Conservation (phyloP, 169 alveolate species). For the Eimeria sp. region DNA sequence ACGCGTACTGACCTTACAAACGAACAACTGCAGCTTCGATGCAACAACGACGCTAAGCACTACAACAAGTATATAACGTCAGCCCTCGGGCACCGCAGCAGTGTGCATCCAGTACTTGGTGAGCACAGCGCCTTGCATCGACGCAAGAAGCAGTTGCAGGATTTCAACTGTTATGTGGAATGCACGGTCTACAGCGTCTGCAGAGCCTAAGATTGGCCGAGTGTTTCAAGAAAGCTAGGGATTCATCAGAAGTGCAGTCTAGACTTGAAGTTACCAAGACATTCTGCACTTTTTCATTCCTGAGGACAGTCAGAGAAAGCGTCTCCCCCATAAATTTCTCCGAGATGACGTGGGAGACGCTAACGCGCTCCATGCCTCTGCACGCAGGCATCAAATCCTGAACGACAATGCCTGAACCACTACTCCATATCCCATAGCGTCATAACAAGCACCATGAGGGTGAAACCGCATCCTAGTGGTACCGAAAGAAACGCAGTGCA, state of each 20-base stretch:
- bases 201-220: not conserved
- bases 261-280: slow-evolving; percentile 67
- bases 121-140: not conserved
- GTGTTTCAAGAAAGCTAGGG: not conserved
- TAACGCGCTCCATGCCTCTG: slow-evolving; percentile 89
- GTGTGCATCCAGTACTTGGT: not conserved
- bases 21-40: not conserved
- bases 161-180: not conserved
- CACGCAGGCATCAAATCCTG: not conserved
- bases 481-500: not conserved
- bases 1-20: not conserved
- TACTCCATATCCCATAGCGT: not conserved
- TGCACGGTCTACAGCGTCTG: not conserved
- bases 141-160: not conserved
- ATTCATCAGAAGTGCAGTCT: not conserved
- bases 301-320: slow-evolving; percentile 82
- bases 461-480: not conserved
- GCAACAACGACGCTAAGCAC: not conserved
- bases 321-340: slow-evolving; percentile 87
- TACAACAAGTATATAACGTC: not conserved
- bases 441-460: not conserved
- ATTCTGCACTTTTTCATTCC: slow-evolving; percentile 83
- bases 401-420: not conserved
- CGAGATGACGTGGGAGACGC: slow-evolving; percentile 86
- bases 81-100: not conserved